A percentile compares a stretch with the other conserved stretches of the same genome.
phyloP scores from a whole-genome alignment of 2,329 filamentous ascomycete genomes.

The Fusarium newnesense region DNA sequence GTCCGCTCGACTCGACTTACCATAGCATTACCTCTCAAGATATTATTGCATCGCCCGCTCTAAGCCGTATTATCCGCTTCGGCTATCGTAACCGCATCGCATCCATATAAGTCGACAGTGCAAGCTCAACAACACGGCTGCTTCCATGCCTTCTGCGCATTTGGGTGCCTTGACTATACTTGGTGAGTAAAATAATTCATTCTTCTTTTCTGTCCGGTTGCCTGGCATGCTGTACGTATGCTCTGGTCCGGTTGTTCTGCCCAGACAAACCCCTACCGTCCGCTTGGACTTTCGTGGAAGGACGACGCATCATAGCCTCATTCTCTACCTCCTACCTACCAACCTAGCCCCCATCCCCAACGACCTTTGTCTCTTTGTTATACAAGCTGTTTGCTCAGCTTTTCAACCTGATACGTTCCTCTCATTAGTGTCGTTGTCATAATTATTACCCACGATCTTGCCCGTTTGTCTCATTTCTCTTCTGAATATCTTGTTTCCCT shows the following conservation, averaged over 20 bases:
- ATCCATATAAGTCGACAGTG: constrained; percentile 27
- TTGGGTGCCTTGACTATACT: constrained; percentile 30
- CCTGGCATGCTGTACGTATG: constrained; percentile 8
- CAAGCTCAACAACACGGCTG: constrained; percentile 34
- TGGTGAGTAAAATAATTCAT: constrained; percentile 31
- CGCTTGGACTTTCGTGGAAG: constrained; percentile 17
- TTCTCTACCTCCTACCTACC: neutral
- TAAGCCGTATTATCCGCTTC: neutral
- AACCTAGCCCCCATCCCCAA: neutral
- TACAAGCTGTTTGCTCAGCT: constrained; percentile 4
- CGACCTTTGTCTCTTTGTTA: constrained; percentile 20
- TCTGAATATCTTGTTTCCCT: constrained; percentile 1
- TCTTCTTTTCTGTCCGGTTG: constrained; percentile 9
- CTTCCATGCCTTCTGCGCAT: constrained; percentile 42
- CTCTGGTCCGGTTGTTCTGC: constrained; percentile 11
- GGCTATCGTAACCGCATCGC: constrained; percentile 1
- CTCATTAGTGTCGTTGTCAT: neutral
- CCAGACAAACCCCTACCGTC: constrained; percentile 25
- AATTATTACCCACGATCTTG: neutral
- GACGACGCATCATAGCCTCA: constrained; percentile 32
- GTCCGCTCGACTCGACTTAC: constrained; percentile 4
- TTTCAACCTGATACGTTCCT: neutral
- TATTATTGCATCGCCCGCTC: constrained; percentile 3
- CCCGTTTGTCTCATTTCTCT: constrained; percentile 6
- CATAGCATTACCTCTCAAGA: neutral